phyloP scores from a whole-genome alignment of 805 yeast genomes.

The Nakazawaea anatomiae region DNA sequence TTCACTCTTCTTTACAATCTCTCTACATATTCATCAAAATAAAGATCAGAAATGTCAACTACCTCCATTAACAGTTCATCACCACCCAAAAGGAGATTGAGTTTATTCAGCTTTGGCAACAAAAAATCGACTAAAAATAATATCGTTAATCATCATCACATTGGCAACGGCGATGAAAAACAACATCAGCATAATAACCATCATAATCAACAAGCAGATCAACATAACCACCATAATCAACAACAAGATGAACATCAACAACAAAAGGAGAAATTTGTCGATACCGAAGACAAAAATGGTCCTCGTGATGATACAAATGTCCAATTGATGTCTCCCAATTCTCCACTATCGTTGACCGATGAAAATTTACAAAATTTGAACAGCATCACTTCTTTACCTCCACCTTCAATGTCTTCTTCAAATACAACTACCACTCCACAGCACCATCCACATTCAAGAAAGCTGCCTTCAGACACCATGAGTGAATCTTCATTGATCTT shows the following conservation, averaged over 20 bases:
- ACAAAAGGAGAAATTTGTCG: background rate
- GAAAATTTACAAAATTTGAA: slow-evolving; percentile 9
- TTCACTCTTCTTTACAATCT: too few relatives aligned
- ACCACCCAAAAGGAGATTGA: slow-evolving; percentile 8
- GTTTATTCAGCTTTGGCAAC: slow-evolving; percentile 8
- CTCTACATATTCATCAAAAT: too few relatives aligned
- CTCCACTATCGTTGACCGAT: slow-evolving; percentile 11
- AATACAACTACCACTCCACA: background rate
- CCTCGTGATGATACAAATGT: background rate
- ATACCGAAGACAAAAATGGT: background rate
- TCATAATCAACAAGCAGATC: background rate
- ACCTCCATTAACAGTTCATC: background rate
- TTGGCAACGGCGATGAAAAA: background rate
- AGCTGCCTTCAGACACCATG: slow-evolving; percentile 11
- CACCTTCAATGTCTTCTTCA: slow-evolving; percentile 1
- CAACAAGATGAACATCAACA: background rate
- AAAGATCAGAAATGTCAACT: background rate
- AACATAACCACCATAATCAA: background rate
- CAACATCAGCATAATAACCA: background rate
- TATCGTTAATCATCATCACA: background rate
- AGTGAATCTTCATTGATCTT: slow-evolving; percentile 45
- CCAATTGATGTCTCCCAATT: slow-evolving; percentile 8
- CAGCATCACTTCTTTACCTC: slow-evolving; percentile 4
- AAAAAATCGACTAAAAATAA: slow-evolving; percentile 1
- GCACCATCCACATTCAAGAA: background rate